Conservation (phyloP, 208 protist genomes). For the Acanthamoeba royreba region DNA sequence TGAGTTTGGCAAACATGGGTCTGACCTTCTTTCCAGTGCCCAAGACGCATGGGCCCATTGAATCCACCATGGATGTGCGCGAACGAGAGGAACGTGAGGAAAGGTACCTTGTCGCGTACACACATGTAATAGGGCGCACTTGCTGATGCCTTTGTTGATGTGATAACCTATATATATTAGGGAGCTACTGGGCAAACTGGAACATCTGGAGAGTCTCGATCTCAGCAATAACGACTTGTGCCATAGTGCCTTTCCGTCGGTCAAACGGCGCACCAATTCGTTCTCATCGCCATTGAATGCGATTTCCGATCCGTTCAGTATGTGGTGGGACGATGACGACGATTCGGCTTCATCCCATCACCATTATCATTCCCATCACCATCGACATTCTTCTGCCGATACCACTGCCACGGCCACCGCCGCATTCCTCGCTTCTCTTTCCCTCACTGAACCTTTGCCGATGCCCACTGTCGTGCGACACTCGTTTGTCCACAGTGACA, state of each 20-base stretch:
- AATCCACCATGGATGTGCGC: neutral
- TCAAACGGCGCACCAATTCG: conserved; percentile 16
- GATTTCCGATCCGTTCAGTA: neutral
- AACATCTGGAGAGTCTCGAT: conserved; percentile 4
- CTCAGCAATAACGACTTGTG: conserved; percentile 32
- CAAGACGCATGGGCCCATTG: neutral
- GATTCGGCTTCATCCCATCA: neutral
- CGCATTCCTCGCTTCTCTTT: neutral
- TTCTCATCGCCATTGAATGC: neutral
- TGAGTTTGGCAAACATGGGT: conserved; percentile 15
- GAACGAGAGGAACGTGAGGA: conserved; percentile 7
- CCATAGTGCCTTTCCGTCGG: conserved; percentile 16
- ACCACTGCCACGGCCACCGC: neutral
- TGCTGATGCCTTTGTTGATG: neutral
- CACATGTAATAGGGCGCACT: neutral
- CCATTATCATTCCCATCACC: neutral
- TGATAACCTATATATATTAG: neutral
- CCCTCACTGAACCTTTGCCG: neutral
- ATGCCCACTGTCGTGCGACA: neutral
- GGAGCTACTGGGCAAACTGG: neutral
- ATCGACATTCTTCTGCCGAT: neutral
- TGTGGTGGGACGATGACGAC: neutral
- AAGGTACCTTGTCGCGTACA: neutral
- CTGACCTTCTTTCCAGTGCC: conserved; percentile 24
- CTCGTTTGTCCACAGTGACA: too few species aligned